Base-by-base conservation (phyloP, 257 asterid genomes). In the Echium plantagineum region DNA sequence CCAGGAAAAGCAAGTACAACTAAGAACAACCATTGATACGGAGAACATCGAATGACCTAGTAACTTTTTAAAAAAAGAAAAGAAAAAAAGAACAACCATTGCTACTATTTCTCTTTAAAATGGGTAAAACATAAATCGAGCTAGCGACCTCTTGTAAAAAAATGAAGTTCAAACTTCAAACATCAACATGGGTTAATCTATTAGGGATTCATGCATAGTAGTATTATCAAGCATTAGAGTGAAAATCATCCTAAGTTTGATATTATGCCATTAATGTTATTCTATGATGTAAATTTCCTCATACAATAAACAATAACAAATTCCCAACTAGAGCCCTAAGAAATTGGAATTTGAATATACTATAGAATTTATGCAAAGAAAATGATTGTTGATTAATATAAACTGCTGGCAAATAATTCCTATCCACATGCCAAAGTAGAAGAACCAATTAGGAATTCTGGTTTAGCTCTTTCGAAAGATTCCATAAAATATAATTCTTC, bases 401-500 rank as follows among this genome's bases (percentile, higher is more conserved):
- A 49, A 48, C 69, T 57, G 69, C 65, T 69, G 49, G 69, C 70
- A 62, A 22, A 62, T 69, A 69, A 72, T 65, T 73, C 76, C 82
- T 70, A 79, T 83, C 83, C 86, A 81, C 79, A 66, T 75, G 82
- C 78, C 83, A 56, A 42, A 42, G 60, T n/a, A 79, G 69, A 72
- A 67, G 55, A 78, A 72, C 78, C 67, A 31, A 74, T 12, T 68
- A 62, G 75, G 80, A 73, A 78, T 81, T 73, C 68, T 70, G 55
- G 82, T 81, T 77, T 60, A 24, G 49, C 49, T 67, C 80, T 77
- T 79, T 79, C 46, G 60, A 46, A 66, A 74, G 77, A 83, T 83
- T 83, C 89, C 70, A 71, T 72, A 83, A 76, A 80, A 76, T 76
- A 81, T n/a, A n/a, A n/a, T n/a, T 71, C 78, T 77, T 67, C 57